Evolutionary conservation across 169 alveolate species (phyloP).

Genomic region (Babesia ovata): DNA sequence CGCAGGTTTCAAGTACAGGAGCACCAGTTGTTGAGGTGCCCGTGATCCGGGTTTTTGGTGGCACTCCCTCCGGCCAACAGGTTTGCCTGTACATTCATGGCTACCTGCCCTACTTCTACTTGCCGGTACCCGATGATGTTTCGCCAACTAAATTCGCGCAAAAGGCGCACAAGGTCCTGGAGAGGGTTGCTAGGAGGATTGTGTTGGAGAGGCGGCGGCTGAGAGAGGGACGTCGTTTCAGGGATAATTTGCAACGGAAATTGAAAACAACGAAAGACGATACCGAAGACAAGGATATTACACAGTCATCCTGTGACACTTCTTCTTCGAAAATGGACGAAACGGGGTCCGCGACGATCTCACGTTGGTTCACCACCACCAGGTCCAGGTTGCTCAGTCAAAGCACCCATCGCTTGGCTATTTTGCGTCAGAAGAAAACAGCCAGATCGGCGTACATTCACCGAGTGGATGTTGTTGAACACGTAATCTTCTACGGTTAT

Average conservation of each 20-base stretch:
- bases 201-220: not conserved
- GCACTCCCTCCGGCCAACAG: constrained; percentile 24
- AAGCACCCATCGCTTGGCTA: constrained; percentile 5
- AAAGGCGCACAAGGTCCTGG: constrained; percentile 22
- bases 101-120: constrained; percentile 37
- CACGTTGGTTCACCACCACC: not conserved
- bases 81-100: constrained; percentile 36
- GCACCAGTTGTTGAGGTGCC: constrained; percentile 14
- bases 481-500: constrained; percentile 29
- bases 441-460: constrained; percentile 16
- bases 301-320: not conserved
- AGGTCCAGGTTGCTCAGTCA: constrained; percentile 13
- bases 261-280: not conserved
- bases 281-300: not conserved
- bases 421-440: constrained; percentile 7
- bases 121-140: constrained; percentile 23
- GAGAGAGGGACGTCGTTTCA: not conserved
- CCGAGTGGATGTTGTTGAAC: constrained; percentile 31
- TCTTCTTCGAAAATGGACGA: not conserved
- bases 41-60: constrained; percentile 31
- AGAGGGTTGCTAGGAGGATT: constrained; percentile 5
- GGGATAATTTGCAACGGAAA: not conserved
- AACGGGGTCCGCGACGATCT: not conserved
- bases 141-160: not conserved
- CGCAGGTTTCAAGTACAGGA: constrained; percentile 15